Base-by-base conservation (phyloP, 1,284 basidiomycete species). In the Neolentinus lepideus region DNA sequence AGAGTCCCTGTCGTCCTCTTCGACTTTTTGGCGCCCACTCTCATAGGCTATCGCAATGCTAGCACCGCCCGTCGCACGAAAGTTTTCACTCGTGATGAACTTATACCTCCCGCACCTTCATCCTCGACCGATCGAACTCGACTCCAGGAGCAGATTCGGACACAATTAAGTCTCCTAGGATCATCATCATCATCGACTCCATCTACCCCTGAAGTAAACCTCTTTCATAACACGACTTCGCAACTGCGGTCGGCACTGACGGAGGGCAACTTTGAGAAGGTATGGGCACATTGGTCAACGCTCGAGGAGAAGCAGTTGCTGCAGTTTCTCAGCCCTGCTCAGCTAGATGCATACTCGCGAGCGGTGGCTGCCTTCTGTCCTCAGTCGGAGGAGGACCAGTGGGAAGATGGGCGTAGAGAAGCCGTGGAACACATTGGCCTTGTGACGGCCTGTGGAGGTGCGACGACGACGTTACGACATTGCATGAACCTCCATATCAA, bases 401-500 rank as follows among this genome's bases (percentile, higher is more conserved):
- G 67, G 66, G 60, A 63, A 56, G 56, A 64, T 21, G 56, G 63
- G 25, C 67, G 72, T 29, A 62, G 64, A 48, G 59, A 60, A 29
- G 61, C 66, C 16, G 63, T 78, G 14, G 72, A 77, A 56, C 70
- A 76, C 52, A 75, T 87, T 48, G 77, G 80, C 6, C 55, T 85
- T 21, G 69, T 75, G 19, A 74, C 78, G 2, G 72, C 73, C 0
- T 65, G 63, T n/a, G 69, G 70, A 55, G 76, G 75, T 1, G 66
- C 66, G 19, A 68, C 73, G 11, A 71, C 75, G 8, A 79, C 78
- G 1, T 67, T 89, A 50, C 71, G 70, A 55, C 72, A 72, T 22
- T 74, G 76, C 58, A 75, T 89, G 78, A 61, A 77, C 36, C 63
- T 67, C 24, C 68, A 76, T 58, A 65, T 88, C 57, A 65, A 68